Percentiles rank a stretch among this genome's conserved stretches.
phyloP scores from a whole-genome alignment of 139 green algal species.

The Tetraselmis chui region DNA sequence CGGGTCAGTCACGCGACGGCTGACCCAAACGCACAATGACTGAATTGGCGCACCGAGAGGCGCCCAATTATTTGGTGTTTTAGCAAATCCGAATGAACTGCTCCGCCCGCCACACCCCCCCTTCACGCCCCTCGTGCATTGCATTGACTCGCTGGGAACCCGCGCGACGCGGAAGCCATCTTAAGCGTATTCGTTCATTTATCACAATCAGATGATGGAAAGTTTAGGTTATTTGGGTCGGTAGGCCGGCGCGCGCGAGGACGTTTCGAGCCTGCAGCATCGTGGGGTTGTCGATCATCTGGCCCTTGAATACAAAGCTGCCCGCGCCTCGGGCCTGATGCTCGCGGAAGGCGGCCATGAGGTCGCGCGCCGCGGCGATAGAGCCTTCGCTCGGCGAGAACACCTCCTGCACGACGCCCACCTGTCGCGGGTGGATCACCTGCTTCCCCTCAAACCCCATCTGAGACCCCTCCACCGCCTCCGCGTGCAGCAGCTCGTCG shows the following conservation, averaged over 20 bases:
- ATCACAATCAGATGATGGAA: too few species aligned
- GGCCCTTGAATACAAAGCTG: slow-evolving; percentile 26
- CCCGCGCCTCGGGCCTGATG: slow-evolving; percentile 26
- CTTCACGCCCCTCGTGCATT: too few species aligned
- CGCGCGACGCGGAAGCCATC: too few species aligned
- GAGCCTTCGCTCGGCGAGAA: slow-evolving; percentile 23
- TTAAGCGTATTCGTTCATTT: too few species aligned
- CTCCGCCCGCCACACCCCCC: too few species aligned
- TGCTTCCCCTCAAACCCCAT: slow-evolving; percentile 31
- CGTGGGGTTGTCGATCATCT: slow-evolving; percentile 35
- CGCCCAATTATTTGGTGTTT: too few species aligned
- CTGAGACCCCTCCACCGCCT: slow-evolving; percentile 13
- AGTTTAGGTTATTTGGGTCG: too few species aligned
- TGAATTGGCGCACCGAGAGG: too few species aligned
- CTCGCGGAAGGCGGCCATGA: slow-evolving; percentile 20
- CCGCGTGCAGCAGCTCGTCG: slow-evolving; percentile 8
- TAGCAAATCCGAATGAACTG: too few species aligned
- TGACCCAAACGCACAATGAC: too few species aligned
- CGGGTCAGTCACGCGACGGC: too few species aligned
- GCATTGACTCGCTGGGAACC: too few species aligned
- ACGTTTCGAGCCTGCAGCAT: slow-evolving; percentile 28
- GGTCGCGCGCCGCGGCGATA: slow-evolving; percentile 11
- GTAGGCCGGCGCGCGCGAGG: slow-evolving; percentile 4
- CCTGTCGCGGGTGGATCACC: slow-evolving; percentile 29
- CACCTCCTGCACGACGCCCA: slow-evolving; percentile 14